Conservation (phyloP, 2,329 filamentous ascomycete species). For the Sclerotinia trifoliorum region DNA sequence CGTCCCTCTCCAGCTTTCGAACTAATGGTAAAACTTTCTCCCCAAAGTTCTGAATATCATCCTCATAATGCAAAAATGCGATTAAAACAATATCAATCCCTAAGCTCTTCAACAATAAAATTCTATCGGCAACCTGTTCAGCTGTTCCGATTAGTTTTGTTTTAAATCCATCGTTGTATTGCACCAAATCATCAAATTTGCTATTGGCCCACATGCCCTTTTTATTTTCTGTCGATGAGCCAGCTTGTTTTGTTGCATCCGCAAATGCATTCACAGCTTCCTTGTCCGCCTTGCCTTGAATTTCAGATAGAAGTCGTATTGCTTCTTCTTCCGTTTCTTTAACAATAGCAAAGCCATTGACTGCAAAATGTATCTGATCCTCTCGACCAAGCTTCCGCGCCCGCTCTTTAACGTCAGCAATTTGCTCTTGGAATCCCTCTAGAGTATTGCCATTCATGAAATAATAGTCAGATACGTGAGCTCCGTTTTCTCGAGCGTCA, state of each 20-base stretch:
- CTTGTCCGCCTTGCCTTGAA: conserved; percentile 52
- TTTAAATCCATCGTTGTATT: conserved; percentile 57
- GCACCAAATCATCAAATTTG: conserved; percentile 52
- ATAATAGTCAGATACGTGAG: conserved; percentile 50
- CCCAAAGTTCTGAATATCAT: conserved; percentile 52
- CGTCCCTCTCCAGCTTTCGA: conserved; percentile 48
- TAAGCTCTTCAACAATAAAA: conserved; percentile 49
- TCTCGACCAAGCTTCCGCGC: conserved; percentile 47
- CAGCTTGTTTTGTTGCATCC: conserved; percentile 51
- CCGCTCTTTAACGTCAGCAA: conserved; percentile 48
- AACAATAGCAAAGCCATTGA: conserved; percentile 52
- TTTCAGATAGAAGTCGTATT: conserved; percentile 49
- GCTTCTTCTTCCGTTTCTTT: conserved; percentile 52
- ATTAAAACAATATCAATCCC: conserved; percentile 46
- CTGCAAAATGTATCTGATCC: conserved; percentile 48
- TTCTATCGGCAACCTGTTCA: conserved; percentile 51
- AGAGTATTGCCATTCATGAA: conserved; percentile 58
- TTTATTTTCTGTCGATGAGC: conserved; percentile 48
- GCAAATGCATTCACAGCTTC: conserved; percentile 52
- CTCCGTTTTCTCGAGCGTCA: conserved; percentile 51
- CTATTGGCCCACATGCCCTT: conserved; percentile 54
- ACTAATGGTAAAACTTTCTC: conserved; percentile 49
- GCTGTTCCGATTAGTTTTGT: conserved; percentile 54
- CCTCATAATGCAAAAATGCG: conserved; percentile 53
- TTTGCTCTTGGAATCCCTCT: conserved; percentile 51